phyloP scores from a whole-genome alignment of 306 rosid genomes.

The Prosopis cineraria region DNA sequence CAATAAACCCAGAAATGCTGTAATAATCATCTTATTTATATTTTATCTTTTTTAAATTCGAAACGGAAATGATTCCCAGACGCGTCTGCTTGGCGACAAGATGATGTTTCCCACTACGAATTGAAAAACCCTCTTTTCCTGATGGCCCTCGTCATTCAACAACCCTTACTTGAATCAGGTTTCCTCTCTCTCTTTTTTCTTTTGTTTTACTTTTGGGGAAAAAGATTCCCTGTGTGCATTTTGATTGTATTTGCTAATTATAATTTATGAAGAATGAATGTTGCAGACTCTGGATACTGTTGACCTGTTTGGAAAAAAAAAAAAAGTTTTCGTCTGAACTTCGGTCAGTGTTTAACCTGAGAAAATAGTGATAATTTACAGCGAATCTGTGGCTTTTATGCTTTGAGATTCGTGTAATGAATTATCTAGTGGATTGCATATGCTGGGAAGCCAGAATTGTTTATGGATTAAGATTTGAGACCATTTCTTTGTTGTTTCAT shows the following conservation, averaged over 20 bases:
- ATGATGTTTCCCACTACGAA: neutral
- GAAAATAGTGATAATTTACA: neutral
- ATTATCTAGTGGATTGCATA: neutral
- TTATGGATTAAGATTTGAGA: neutral
- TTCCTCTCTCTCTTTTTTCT: neutral
- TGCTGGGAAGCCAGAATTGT: neutral
- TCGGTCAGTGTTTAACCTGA: neutral
- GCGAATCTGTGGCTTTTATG: neutral
- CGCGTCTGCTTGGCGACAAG: neutral
- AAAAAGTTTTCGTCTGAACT: neutral
- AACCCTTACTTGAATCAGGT: slow-evolving; percentile 32
- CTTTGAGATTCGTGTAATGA: neutral
- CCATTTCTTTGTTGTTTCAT: neutral
- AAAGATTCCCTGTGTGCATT: neutral
- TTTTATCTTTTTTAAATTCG: neutral
- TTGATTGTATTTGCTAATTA: neutral
- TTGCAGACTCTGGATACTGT: neutral
- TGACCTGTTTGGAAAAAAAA: neutral
- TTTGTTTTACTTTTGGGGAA: neutral
- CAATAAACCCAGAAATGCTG: neutral
- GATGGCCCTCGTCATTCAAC: neutral
- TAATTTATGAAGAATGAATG: neutral
- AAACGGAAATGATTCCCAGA: neutral
- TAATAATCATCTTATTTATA: neutral
- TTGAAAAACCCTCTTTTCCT: neutral